Conservation (phyloP, 139 green algal genomes). For the Yamagishiella unicocca region DNA sequence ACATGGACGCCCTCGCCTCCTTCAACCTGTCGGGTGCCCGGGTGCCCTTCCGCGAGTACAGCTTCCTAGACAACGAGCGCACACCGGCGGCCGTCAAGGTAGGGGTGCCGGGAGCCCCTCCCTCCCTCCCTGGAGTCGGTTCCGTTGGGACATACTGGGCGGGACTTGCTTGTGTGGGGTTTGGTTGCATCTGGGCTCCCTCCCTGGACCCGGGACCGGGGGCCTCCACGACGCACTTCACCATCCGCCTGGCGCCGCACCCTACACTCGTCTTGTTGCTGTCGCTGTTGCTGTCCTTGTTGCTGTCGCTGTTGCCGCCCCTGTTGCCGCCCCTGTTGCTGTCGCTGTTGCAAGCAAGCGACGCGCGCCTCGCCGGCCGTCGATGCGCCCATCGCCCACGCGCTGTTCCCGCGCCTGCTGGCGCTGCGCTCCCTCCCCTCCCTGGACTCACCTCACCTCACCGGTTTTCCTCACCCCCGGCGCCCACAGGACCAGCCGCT, state of each 20-base stretch:
- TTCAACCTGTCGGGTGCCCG: neutral
- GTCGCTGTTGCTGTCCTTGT: neutral
- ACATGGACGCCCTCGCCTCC: constrained; percentile 24
- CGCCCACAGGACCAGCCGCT: constrained; percentile 2
- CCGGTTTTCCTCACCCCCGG: too few relatives aligned
- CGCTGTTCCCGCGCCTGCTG: too few relatives aligned
- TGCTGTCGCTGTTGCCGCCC: neutral
- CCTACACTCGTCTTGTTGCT: neutral
- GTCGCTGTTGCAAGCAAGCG: neutral
- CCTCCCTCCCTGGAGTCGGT: neutral
- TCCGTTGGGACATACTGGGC: neutral
- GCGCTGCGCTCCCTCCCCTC: too few relatives aligned
- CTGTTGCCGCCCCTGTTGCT: neutral
- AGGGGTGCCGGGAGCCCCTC: too few relatives aligned
- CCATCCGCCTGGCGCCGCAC: neutral
- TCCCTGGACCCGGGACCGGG: too few relatives aligned
- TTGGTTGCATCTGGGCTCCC: too few relatives aligned
- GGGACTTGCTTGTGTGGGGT: too few relatives aligned
- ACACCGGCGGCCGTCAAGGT: constrained; percentile 50
- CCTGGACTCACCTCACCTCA: too few relatives aligned
- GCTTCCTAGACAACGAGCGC: constrained; percentile 53
- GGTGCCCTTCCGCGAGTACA: neutral
- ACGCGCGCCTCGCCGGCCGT: too few relatives aligned
- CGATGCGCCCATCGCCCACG: neutral
- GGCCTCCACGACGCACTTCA: too few relatives aligned